Evolutionary conservation across 768 basidiomycete species (phyloP).

Genomic region (Tricholoma bakamatsutake): DNA sequence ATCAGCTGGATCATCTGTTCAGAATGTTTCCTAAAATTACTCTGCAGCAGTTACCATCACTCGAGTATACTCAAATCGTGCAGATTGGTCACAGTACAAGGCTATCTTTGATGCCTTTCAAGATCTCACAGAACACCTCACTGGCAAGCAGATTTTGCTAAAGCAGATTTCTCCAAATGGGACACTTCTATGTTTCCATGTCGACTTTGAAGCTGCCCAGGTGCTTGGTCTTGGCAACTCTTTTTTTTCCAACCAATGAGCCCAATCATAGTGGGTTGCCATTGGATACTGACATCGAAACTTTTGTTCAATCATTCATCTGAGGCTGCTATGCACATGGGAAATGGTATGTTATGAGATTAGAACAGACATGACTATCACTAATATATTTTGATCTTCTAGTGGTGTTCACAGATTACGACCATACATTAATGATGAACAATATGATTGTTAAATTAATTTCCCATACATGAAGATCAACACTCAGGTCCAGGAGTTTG

Average conservation of each 20-base stretch:
- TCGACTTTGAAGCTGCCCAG: neutral
- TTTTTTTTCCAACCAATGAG: constrained; percentile 12
- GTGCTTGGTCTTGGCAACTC: constrained; percentile 12
- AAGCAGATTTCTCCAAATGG: constrained; percentile 4
- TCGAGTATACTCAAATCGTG: constrained; percentile 11
- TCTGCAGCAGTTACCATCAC: constrained; percentile 12
- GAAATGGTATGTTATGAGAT: constrained; percentile 7
- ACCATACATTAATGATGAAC: too few relatives aligned
- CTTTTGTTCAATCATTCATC: constrained; percentile 9
- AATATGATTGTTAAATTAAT: constrained; percentile 6
- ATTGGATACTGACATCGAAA: constrained; percentile 7
- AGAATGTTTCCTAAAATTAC: neutral
- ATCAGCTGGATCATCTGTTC: neutral
- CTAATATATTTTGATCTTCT: too few relatives aligned
- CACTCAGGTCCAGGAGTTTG: constrained; percentile 7
- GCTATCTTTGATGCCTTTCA: constrained; percentile 16
- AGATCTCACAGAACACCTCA: constrained; percentile 6
- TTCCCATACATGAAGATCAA: constrained; percentile 12
- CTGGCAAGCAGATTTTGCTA: constrained; percentile 4
- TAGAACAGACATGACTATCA: too few relatives aligned
- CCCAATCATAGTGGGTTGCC: constrained; percentile 13
- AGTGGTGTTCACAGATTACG: too few relatives aligned
- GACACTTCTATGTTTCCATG: too few relatives aligned
- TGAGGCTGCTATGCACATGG: constrained; percentile 8
- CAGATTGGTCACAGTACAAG: constrained; percentile 11